Base-by-base conservation (phyloP, 345 rosid genomes). In the Gossypium rotundifolium region DNA sequence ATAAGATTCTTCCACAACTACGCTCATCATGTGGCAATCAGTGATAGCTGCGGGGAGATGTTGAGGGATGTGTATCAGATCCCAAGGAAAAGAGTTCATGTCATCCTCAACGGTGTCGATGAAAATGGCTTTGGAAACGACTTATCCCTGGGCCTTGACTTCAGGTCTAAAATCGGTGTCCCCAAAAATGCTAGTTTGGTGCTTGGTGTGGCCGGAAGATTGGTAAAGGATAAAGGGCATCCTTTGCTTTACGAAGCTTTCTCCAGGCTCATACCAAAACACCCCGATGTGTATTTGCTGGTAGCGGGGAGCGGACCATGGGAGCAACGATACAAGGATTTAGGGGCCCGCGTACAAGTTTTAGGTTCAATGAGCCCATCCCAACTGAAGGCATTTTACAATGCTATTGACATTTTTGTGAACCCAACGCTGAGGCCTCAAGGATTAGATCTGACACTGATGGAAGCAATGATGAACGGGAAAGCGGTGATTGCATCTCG, bases 381-480 rank as follows among this genome's bases (percentile, higher is more conserved):
- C 9, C 79, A 91, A 25, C 66, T 93, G 9, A 88, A 76, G 70
- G 90, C 84, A 9, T 93, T 95, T 52, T 95, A 95, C 77, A 95
- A 91, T 48, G 84, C 87, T 0, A 89, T 95, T 1, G 98, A 95
- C 65, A 55, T 95, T 17, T 91, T 93, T 62, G 88, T 93, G 48
- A 95, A 95, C 69, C 99, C 98, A 0, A 95, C 96, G 0, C 85
- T 95, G 1, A 84, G 99, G 78, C 99, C 99, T 12, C 98, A 94
- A 74, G 97, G 98, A 5, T 90, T 94, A 16, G 98, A 94, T 83
- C 83, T 94, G 0, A 94, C 98, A 2, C 81, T 92, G 27, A 88
- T 90, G 98, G 99, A 93, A 76, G 98, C 96, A 0, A 95, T 95
- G 99, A 81, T 93, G 89, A 88, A 93, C 69, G 98, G 99, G 38